Conservation (phyloP, 768 basidiomycete genomes). For the Rhizopogon sp. region DNA sequence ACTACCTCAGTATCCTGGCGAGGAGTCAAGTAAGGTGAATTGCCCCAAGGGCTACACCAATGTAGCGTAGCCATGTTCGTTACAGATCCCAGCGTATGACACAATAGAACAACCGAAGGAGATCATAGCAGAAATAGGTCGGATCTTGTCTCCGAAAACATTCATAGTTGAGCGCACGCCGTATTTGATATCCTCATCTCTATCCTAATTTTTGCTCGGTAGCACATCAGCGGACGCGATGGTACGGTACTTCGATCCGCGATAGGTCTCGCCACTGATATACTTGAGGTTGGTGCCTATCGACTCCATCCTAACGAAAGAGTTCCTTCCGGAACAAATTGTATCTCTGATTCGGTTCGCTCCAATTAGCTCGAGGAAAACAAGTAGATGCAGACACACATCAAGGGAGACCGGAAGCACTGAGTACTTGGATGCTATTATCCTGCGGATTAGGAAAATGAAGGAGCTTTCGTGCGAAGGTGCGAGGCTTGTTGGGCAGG, state of each 20-base stretch:
- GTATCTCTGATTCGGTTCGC: not conserved
- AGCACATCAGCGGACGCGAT: conserved; percentile 18
- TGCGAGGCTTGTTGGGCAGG: conserved; percentile 74
- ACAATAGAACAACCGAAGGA: conserved; percentile 45
- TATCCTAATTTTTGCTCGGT: conserved; percentile 64
- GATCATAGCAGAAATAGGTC: conserved; percentile 49
- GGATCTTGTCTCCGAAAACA: conserved; percentile 57
- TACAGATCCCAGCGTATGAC: conserved; percentile 39
- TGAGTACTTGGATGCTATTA: conserved; percentile 50
- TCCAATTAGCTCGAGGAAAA: conserved; percentile 56
- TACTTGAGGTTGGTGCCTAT: conserved; percentile 56
- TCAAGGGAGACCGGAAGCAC: conserved; percentile 83
- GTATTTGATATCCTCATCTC: conserved; percentile 62
- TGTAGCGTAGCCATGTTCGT: conserved; percentile 28
- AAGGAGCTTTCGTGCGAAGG: too few species aligned
- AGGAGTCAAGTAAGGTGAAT: not conserved
- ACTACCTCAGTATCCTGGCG: not conserved
- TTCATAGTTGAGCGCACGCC: conserved; percentile 74
- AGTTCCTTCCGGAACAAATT: conserved; percentile 30
- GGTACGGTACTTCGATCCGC: too few species aligned
- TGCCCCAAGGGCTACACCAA: not conserved
- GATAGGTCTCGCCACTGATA: too few species aligned
- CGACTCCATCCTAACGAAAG: conserved; percentile 87
- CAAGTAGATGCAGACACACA: conserved; percentile 64
- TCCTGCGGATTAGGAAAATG: too few species aligned